A percentile compares a stretch with the other conserved stretches of the same genome.
Evolutionary conservation across 2,329 filamentous ascomycete genomes (phyloP).

Genomic region (Aspergillus sp.): DNA sequence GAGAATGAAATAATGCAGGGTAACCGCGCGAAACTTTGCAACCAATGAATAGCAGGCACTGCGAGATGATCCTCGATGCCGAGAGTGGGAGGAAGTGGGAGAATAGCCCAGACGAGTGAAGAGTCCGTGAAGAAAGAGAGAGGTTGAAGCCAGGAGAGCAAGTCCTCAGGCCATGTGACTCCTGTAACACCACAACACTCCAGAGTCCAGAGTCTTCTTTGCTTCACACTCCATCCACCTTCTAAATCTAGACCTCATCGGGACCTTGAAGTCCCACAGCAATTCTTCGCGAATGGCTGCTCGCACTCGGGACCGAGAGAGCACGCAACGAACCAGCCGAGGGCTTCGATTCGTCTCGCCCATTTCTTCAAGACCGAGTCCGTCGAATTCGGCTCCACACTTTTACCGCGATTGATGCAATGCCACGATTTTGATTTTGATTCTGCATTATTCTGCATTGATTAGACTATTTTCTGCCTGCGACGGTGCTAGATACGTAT

Average conservation of each 20-base stretch:
- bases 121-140: background rate
- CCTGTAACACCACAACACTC: no score
- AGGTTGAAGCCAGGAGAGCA: background rate
- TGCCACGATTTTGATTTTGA: background rate
- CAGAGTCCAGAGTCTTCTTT: no score
- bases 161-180: slow-evolving; percentile 1
- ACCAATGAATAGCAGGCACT: background rate
- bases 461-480: background rate
- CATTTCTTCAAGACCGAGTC: background rate
- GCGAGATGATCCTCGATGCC: background rate
- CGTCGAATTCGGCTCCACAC: background rate
- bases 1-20: background rate
- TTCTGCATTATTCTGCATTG: background rate
- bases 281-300: background rate
- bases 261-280: no score
- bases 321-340: background rate
- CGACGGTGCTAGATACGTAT: background rate
- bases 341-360: background rate
- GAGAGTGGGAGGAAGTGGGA: background rate
- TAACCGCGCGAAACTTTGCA: background rate
- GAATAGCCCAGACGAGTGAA: background rate
- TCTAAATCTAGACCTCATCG: background rate
- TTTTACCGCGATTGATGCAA: background rate
- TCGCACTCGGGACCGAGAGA: background rate
- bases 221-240: background rate